Evolutionary conservation across 768 basidiomycete species (phyloP).

Genomic region (Tylopilus cervinicoccineus): DNA sequence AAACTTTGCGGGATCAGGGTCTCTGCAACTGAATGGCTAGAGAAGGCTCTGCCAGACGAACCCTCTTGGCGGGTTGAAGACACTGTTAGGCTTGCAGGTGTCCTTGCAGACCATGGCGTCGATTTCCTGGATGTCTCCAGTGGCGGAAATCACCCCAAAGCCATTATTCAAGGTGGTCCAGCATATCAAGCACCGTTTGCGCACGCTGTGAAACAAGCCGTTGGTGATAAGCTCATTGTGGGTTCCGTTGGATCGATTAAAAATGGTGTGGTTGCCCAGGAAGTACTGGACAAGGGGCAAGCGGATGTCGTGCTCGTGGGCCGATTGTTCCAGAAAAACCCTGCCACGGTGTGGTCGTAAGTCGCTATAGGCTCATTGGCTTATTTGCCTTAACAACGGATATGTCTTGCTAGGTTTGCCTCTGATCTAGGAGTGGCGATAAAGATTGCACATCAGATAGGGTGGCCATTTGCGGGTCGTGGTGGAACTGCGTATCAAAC

Average conservation of each 20-base stretch:
- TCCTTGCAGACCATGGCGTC: conserved; percentile 60
- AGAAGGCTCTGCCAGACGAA: conserved; percentile 52
- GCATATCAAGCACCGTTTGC: conserved; percentile 59
- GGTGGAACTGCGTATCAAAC: conserved; percentile 10
- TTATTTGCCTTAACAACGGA: not conserved
- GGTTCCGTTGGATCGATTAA: conserved; percentile 25
- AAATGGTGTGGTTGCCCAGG: conserved; percentile 41
- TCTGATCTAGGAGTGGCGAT: conserved; percentile 51
- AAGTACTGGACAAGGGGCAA: conserved; percentile 39
- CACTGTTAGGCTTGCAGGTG: conserved; percentile 54
- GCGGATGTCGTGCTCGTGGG: conserved; percentile 49
- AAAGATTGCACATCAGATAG: conserved; percentile 48
- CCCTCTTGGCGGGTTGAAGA: conserved; percentile 69
- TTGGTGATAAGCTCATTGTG: conserved; percentile 37
- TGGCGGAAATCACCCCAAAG: conserved; percentile 52
- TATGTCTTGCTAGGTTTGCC: conserved; percentile 35
- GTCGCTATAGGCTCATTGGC: not conserved
- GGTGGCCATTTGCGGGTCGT: conserved; percentile 48
- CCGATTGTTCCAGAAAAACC: conserved; percentile 58
- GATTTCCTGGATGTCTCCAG: conserved; percentile 74
- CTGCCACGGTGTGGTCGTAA: conserved; percentile 40
- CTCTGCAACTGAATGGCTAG: conserved; percentile 74
- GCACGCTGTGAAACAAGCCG: conserved; percentile 46
- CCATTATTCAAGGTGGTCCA: conserved; percentile 20
- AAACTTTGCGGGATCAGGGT: conserved; percentile 33